A percentile compares a stretch with the other conserved stretches of the same genome.
These are phyloP conservation scores for Lithohypha guttulata DNA, from an alignment of 2,329 filamentous ascomycete species.

Conservation along the genomic window DNA sequence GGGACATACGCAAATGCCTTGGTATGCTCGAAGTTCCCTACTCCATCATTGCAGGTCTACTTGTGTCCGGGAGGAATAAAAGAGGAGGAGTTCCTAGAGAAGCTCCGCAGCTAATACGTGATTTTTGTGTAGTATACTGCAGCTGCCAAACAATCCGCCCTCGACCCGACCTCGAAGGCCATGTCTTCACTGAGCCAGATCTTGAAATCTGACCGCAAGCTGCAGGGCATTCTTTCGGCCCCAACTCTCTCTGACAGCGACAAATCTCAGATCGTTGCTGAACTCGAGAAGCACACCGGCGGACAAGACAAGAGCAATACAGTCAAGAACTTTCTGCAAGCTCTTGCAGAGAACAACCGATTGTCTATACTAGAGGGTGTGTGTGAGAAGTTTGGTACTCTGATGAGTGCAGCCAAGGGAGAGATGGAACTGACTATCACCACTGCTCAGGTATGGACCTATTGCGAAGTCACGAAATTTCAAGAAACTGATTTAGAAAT, in stretches of 20 bases:
- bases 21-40: constrained; percentile 65
- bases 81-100: too few relatives aligned
- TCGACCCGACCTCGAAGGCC: constrained; percentile 77
- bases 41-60: too few relatives aligned
- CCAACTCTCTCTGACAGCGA: constrained; percentile 69
- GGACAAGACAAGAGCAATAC: constrained; percentile 60
- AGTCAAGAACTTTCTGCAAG: constrained; percentile 84
- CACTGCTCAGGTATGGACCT: constrained; percentile 64
- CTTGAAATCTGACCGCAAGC: constrained; percentile 74
- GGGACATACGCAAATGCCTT: constrained; percentile 97
- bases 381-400: constrained; percentile 70
- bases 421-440: constrained; percentile 91
- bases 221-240: constrained; percentile 61
- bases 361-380: constrained; percentile 72
- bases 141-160: constrained; percentile 71
- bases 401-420: constrained; percentile 81
- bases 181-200: constrained; percentile 59
- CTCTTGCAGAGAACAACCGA: constrained; percentile 94
- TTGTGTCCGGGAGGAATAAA: too few relatives aligned
- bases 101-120: too few relatives aligned
- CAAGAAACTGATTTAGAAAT: neutral
- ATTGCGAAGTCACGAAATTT: neutral
- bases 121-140: constrained; percentile 86
- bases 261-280: constrained; percentile 75
- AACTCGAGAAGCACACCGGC: constrained; percentile 76